A percentile compares a stretch with the other conserved stretches of the same genome.
Evolutionary conservation across 2,329 filamentous ascomycete genomes (phyloP).

Genomic region (Calycina marina): DNA sequence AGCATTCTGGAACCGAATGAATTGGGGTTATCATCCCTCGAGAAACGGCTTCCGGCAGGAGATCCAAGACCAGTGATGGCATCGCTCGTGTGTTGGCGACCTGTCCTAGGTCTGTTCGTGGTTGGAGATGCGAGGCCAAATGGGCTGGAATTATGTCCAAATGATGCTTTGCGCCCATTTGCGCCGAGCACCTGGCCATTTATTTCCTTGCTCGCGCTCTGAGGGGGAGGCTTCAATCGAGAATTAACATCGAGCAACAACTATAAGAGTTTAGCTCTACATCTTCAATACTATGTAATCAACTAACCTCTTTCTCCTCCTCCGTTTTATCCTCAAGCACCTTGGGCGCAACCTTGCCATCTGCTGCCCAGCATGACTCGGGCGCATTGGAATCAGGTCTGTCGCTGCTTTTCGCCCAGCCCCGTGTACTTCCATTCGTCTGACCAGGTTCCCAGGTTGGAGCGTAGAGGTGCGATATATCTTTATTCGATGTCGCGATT

Average conservation of each 20-base stretch:
- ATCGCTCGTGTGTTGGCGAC: slow-evolving; percentile 70
- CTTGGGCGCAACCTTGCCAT: slow-evolving; percentile 55
- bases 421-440: slow-evolving; percentile 46
- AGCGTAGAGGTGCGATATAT: slow-evolving; percentile 54
- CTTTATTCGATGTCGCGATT: slow-evolving; percentile 36
- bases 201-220: slow-evolving; percentile 45
- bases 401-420: slow-evolving; percentile 69
- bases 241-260: slow-evolving; percentile 96
- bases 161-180: slow-evolving; percentile 66
- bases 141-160: slow-evolving; percentile 44
- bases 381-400: slow-evolving; percentile 65
- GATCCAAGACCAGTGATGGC: slow-evolving; percentile 49
- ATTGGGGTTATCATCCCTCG: slow-evolving; percentile 24
- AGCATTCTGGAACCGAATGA: not conserved
- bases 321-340: slow-evolving; percentile 54
- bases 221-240: slow-evolving; percentile 70
- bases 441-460: slow-evolving; percentile 67
- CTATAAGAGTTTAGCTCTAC: no score
- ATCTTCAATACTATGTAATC: no score
- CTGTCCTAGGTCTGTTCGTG: slow-evolving; percentile 54
- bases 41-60: slow-evolving; percentile 42
- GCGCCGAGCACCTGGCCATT: slow-evolving; percentile 37
- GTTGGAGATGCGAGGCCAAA: slow-evolving; percentile 64
- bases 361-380: slow-evolving; percentile 81
- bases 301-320: slow-evolving; percentile 43